These are phyloP conservation scores for Strigomonas culicis DNA, from an alignment of 208 protist genomes.

Conservation along the genomic window DNA sequence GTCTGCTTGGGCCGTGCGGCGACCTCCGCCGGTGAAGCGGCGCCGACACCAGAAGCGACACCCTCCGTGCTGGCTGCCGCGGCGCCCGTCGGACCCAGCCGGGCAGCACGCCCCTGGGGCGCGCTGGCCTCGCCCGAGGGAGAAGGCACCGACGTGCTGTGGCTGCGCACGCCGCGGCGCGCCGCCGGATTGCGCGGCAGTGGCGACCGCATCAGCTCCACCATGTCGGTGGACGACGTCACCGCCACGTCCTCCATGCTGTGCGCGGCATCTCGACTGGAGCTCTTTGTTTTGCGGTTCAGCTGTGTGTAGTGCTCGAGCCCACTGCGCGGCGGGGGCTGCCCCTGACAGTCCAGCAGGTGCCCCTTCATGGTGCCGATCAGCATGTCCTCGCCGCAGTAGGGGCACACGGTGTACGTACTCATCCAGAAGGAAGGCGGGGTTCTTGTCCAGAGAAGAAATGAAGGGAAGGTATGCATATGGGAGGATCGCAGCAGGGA, in stretches of 20 bases:
- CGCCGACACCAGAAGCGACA: too few species aligned
- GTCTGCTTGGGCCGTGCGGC: background rate
- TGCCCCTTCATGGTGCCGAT: constrained; percentile 32
- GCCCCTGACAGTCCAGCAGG: constrained; percentile 22
- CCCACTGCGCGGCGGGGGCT: constrained; percentile 10
- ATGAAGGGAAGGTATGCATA: too few species aligned
- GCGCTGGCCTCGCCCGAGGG: background rate
- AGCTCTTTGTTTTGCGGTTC: constrained; percentile 10
- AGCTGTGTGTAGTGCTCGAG: constrained; percentile 26
- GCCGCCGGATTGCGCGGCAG: constrained; percentile 1
- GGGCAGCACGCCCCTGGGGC: background rate
- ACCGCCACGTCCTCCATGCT: background rate
- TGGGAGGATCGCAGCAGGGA: too few species aligned
- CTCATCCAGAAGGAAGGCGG: background rate
- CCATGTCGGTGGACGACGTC: background rate
- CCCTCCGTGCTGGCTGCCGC: background rate
- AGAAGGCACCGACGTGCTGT: background rate
- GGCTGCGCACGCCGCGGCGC: background rate
- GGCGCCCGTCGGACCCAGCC: too few species aligned
- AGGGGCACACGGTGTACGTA: constrained; percentile 28
- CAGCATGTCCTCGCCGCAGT: constrained; percentile 34
- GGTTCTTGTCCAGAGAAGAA: too few species aligned
- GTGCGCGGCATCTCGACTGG: background rate
- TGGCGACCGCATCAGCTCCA: background rate
- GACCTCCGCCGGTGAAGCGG: too few species aligned